phyloP scores from a whole-genome alignment of 2,329 filamentous ascomycete genomes.

The Trichoderma guizhouense region DNA sequence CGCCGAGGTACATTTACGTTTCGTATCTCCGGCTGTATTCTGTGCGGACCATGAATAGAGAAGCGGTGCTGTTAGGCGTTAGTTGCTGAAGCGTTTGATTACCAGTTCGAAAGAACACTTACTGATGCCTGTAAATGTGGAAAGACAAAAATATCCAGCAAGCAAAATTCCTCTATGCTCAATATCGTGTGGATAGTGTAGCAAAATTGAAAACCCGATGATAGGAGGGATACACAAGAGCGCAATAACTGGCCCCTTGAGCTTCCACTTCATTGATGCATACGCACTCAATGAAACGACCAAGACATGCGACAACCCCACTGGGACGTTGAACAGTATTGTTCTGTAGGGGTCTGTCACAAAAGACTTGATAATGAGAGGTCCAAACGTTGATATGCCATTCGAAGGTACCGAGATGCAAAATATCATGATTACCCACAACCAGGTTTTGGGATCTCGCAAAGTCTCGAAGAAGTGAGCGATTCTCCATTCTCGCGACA shows the following conservation, averaged over 20 bases:
- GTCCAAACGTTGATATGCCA: constrained; percentile 57
- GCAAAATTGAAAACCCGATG: constrained; percentile 52
- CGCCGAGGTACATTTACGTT: constrained; percentile 63
- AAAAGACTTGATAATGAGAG: constrained; percentile 57
- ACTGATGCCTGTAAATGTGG: constrained; percentile 50
- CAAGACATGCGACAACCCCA: constrained; percentile 58
- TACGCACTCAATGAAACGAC: constrained; percentile 56
- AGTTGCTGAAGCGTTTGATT: constrained; percentile 5
- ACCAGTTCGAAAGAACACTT: constrained; percentile 29
- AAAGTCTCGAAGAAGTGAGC: constrained; percentile 52
- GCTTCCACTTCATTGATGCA: constrained; percentile 51
- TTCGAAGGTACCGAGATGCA: constrained; percentile 57
- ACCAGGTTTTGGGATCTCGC: constrained; percentile 58
- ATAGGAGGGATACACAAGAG: constrained; percentile 57
- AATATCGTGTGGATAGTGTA: constrained; percentile 45
- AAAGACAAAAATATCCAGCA: constrained; percentile 56
- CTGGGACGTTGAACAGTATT: constrained; percentile 59
- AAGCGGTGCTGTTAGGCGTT: constrained; percentile 43
- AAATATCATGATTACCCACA: constrained; percentile 54
- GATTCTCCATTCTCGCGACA: constrained; percentile 50
- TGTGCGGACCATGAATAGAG: constrained; percentile 60
- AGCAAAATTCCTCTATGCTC: constrained; percentile 49
- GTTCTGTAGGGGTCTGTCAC: constrained; percentile 55
- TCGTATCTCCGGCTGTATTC: constrained; percentile 67
- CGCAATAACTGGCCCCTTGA: constrained; percentile 54